Conservation (phyloP, 192 early-diverging fungal genomes). For the Irineochytrium annulatum region DNA sequence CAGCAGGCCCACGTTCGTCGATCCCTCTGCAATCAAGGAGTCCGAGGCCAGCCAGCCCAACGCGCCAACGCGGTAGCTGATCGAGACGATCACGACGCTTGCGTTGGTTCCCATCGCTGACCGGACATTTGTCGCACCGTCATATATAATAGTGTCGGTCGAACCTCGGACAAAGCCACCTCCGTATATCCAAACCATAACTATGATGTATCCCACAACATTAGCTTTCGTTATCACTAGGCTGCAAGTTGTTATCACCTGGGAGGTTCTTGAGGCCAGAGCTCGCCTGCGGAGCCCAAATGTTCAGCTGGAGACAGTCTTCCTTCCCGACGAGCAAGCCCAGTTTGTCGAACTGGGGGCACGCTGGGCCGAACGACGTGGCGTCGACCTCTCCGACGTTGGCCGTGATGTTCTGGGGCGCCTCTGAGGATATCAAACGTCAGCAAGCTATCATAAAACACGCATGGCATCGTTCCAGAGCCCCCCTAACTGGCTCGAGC, state of each 20-base stretch:
- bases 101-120: too few relatives aligned
- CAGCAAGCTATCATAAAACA: too few relatives aligned
- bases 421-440: too few relatives aligned
- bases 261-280: too few relatives aligned
- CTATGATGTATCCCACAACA: too few relatives aligned
- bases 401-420: slow-evolving; percentile 33
- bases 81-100: slow-evolving; percentile 33
- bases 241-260: too few relatives aligned
- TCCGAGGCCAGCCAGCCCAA: slow-evolving; percentile 45
- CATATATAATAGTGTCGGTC: slow-evolving; percentile 27
- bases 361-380: slow-evolving; percentile 16
- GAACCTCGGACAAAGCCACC: slow-evolving; percentile 48
- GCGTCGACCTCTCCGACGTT: not conserved
- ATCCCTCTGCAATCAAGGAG: slow-evolving; percentile 5
- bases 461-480: too few relatives aligned
- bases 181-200: slow-evolving; percentile 59
- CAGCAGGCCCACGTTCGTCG: slow-evolving; percentile 42
- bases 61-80: slow-evolving; percentile 57
- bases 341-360: slow-evolving; percentile 18
- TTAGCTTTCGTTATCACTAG: too few relatives aligned
- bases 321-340: slow-evolving; percentile 29
- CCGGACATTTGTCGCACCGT: too few relatives aligned
- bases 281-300: slow-evolving; percentile 25
- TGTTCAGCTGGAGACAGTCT: slow-evolving; percentile 47
- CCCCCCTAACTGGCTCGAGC: too few relatives aligned